Evolutionary conservation across 2,329 filamentous ascomycete genomes (phyloP), one percentile per base, ranked within the genome.

Genomic region (Pseudogymnoascus sp.): DNA sequence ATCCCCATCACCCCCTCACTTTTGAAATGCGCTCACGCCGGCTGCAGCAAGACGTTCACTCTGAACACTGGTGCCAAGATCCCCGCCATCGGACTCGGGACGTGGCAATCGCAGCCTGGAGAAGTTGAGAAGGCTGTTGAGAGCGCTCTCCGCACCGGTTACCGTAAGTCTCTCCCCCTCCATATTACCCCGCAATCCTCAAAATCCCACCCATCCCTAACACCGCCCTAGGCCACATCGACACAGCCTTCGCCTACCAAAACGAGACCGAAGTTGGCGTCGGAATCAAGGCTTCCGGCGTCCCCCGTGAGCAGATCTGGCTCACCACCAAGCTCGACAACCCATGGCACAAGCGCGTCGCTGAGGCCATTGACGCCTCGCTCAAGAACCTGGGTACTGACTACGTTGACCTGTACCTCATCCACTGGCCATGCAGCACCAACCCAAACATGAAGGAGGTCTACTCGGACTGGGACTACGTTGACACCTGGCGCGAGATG

Each of bases 301-400:
- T 90, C 1, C 81, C 85, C n/a, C 81, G 87, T 23, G 77, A 81
- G 62, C 77, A 89, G 69, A 83, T 89, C 72, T 90, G 84, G 81
- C 74, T 90, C 63, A 93, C 90, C 61, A 91, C 89, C 69, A 95
- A 94, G 81, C 83, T 93, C 61, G 84, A 90, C 80, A 92, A 92
- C 81, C 82, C 87, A 60, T 89, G 86, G 82, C 89, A 92, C 77
- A 85, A 88, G 76, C 81, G 83, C 65, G 87, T 87, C 29, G 76
- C 79, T 39, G 82, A 87, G 71, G 87, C 81, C 23, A 78, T 90
- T 62, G 78, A 82, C 63, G 75, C 77, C 61, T 86, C 83, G 10
- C 77, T 89, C 63, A 78, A 82, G 72, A 82, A 80, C 67, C 78
- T 90, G 16, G 82, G 82, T 49, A 79, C 79, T 16, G 83, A 86